Evolutionary conservation across 441 rosid species (phyloP).

Genomic region (Cnidoscolus chayamansa): DNA sequence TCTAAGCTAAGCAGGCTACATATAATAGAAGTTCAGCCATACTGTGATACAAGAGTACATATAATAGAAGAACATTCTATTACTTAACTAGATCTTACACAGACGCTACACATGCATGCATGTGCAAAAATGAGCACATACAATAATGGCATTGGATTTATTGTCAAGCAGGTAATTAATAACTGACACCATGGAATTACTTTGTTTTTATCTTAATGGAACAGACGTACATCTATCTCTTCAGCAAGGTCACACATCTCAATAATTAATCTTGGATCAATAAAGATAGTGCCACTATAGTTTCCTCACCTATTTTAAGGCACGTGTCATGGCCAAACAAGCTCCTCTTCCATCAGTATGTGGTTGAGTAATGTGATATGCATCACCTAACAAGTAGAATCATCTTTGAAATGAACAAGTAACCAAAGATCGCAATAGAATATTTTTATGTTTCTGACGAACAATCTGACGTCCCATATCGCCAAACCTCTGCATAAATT

Average conservation of each 20-base stretch:
- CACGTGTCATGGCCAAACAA: constrained; percentile 78
- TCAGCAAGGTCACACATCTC: no score
- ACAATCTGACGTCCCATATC: constrained; percentile 98
- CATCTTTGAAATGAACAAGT: constrained; percentile 19
- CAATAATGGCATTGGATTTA: not conserved
- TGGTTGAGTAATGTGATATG: constrained; percentile 92
- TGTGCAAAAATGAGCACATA: not conserved
- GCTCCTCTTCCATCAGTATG: constrained; percentile 93
- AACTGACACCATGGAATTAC: not conserved
- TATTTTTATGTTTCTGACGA: constrained; percentile 10
- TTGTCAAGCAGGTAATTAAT: constrained; percentile 9
- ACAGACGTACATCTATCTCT: no score
- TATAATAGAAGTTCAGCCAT: not conserved
- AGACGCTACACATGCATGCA: not conserved
- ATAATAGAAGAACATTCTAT: not conserved
- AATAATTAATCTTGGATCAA: no score
- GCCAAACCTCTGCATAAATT: constrained; percentile 85
- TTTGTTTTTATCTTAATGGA: constrained; percentile 12
- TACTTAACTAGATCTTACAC: not conserved
- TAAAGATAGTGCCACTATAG: constrained; percentile 10
- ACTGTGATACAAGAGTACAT: not conserved
- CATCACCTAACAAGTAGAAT: constrained; percentile 64
- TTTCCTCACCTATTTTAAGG: constrained; percentile 61
- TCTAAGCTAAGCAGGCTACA: not conserved
- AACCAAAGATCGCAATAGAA: constrained; percentile 14